These are phyloP conservation scores for Puccinia coronata DNA, from an alignment of 1,284 basidiomycete genomes.

Conservation along the genomic window DNA sequence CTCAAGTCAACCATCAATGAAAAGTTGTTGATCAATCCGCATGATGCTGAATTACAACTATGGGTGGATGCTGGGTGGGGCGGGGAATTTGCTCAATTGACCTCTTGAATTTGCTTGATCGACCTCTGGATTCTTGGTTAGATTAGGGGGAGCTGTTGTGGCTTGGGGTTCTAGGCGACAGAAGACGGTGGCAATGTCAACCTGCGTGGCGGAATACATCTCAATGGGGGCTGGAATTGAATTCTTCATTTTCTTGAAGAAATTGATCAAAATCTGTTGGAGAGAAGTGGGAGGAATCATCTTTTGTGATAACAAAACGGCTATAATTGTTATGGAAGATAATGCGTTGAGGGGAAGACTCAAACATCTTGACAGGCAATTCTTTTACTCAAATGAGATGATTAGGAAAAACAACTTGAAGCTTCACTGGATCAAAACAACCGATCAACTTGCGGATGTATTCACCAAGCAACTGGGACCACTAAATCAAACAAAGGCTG, in stretches of 20 bases:
- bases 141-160: neutral
- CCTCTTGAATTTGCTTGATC: neutral
- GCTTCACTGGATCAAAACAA: neutral
- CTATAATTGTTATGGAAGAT: no score
- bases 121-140: neutral
- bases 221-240: neutral
- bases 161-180: neutral
- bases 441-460: constrained; percentile 14
- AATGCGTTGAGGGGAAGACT: no score
- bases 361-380: no score
- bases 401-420: no score
- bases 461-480: constrained; percentile 13
- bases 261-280: neutral
- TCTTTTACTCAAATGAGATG: no score
- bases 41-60: neutral
- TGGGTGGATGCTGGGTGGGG: constrained; percentile 10
- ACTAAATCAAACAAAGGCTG: neutral
- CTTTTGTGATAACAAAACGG: neutral
- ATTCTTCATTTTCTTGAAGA: neutral
- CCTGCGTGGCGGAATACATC: neutral
- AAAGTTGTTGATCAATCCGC: neutral
- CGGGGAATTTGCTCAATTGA: neutral
- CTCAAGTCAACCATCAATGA: neutral
- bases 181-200: constrained; percentile 8
- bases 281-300: neutral